Evolutionary conservation across 2,329 filamentous ascomycete species (phyloP).

Genomic region (Ceratocystis huliohia): DNA sequence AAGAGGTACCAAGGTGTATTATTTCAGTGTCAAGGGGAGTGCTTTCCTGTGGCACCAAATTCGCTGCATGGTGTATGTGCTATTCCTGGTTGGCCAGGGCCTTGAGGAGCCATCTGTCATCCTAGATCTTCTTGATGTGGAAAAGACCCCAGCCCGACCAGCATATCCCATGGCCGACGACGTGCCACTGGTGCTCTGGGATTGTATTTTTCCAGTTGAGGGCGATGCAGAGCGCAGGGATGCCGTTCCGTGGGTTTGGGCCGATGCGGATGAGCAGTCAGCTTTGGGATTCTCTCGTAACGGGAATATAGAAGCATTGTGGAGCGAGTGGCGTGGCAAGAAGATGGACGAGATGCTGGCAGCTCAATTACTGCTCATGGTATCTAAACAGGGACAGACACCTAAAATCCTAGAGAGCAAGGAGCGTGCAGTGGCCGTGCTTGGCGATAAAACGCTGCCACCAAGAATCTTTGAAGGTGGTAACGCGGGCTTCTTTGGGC

Average conservation of each 20-base stretch:
- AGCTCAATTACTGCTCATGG: slow-evolving; percentile 55
- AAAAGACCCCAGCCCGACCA: slow-evolving; percentile 60
- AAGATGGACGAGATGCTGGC: slow-evolving; percentile 88
- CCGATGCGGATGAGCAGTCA: slow-evolving; percentile 50
- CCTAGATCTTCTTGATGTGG: slow-evolving; percentile 59
- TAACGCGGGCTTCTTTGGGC: slow-evolving; percentile 34
- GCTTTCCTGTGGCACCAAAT: slow-evolving; percentile 99
- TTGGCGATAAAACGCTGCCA: slow-evolving; percentile 11
- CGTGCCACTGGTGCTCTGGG: slow-evolving; percentile 83
- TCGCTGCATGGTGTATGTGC: slow-evolving; percentile 76
- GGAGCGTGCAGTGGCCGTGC: slow-evolving; percentile 13
- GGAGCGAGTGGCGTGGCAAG: slow-evolving; percentile 67
- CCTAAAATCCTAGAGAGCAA: slow-evolving; percentile 9
- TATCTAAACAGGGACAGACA: slow-evolving; percentile 32
- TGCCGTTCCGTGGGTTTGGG: slow-evolving; percentile 62
- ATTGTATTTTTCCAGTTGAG: slow-evolving; percentile 62
- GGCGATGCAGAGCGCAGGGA: slow-evolving; percentile 35
- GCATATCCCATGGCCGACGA: slow-evolving; percentile 86
- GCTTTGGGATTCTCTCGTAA: slow-evolving; percentile 50
- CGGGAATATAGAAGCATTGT: slow-evolving; percentile 61
- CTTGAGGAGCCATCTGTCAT: slow-evolving; percentile 66
- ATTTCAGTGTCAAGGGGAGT: slow-evolving; percentile 76
- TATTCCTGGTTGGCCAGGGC: slow-evolving; percentile 88
- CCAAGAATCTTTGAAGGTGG: slow-evolving; percentile 42
- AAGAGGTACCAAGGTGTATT: slow-evolving; percentile 56